These are phyloP conservation scores for Stipa capillata DNA, from an alignment of 176 grass and related monocot genomes.

Conservation along the genomic window DNA sequence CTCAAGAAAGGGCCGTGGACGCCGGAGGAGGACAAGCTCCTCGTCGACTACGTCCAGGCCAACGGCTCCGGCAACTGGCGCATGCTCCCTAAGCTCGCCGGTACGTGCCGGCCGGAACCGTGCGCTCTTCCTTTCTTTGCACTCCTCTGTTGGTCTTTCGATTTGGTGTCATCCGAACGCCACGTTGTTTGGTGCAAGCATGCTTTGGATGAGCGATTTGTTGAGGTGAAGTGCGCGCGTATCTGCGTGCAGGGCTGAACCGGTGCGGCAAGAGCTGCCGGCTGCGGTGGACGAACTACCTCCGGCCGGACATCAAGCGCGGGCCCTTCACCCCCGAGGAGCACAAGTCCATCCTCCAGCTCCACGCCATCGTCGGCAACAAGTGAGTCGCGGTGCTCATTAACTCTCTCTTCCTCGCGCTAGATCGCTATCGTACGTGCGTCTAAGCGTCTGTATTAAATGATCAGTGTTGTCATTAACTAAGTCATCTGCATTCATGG, in stretches of 20 bases:
- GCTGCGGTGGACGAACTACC: constrained; percentile 97
- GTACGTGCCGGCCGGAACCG: constrained; percentile 20
- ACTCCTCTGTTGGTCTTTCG: background rate
- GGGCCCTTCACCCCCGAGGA: constrained; percentile 84
- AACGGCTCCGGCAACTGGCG: constrained; percentile 89
- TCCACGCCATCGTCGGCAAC: constrained; percentile 92
- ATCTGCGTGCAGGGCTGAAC: constrained; percentile 55
- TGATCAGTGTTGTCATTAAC: background rate
- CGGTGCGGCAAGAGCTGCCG: constrained; percentile 99
- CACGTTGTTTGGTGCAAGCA: background rate
- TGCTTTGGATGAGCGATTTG: background rate
- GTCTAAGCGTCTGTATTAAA: background rate
- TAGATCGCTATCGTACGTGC: background rate
- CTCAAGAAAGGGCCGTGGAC: constrained; percentile 96
- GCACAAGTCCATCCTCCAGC: constrained; percentile 86
- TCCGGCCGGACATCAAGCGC: constrained; percentile 95
- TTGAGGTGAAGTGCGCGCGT: background rate
- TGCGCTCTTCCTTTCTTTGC: no score
- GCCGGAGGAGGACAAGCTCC: constrained; percentile 92
- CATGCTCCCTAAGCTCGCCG: constrained; percentile 84
- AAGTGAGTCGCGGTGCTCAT: constrained; percentile 38
- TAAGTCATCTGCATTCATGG: background rate
- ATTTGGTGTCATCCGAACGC: background rate
- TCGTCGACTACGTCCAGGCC: constrained; percentile 75
- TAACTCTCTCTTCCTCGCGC: background rate